These are phyloP conservation scores for Sicyos edulis DNA, from an alignment of 306 rosid species.

Conservation along the genomic window DNA sequence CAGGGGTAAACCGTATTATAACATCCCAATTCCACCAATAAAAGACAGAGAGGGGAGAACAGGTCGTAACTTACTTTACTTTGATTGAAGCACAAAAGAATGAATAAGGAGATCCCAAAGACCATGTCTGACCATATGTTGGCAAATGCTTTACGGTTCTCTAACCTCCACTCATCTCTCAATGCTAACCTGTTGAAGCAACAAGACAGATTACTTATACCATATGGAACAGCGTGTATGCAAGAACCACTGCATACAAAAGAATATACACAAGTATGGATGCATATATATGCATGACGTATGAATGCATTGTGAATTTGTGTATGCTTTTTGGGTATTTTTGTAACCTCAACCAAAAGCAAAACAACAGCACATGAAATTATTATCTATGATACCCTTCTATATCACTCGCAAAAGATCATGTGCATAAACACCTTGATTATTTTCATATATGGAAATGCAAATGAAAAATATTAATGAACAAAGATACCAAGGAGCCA, in stretches of 20 bases:
- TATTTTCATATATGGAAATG: slow-evolving; percentile 7
- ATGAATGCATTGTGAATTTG: background rate
- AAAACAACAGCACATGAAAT: background rate
- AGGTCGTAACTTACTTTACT: slow-evolving; percentile 55
- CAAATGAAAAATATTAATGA: background rate
- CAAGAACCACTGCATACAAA: background rate
- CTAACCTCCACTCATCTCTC: slow-evolving; percentile 87
- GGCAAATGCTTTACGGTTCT: slow-evolving; percentile 89
- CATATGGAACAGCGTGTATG: background rate
- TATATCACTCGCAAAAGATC: background rate
- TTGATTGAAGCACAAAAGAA: slow-evolving; percentile 84
- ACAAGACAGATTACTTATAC: slow-evolving; percentile 15
- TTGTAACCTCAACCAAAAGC: slow-evolving; percentile 14
- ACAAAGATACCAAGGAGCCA: background rate
- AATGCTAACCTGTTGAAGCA: slow-evolving; percentile 63
- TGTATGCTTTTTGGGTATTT: background rate
- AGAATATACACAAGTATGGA: background rate
- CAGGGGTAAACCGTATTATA: background rate
- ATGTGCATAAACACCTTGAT: background rate
- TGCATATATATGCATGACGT: background rate
- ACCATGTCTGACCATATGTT: slow-evolving; percentile 91
- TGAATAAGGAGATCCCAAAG: slow-evolving; percentile 76
- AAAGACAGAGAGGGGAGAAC: slow-evolving; percentile 15
- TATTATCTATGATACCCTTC: background rate
- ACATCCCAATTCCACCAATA: slow-evolving; percentile 20